Percentiles rank a stretch among this genome's conserved stretches.
Evolutionary conservation across 345 rosid species (phyloP).

Genomic region (Citrus sinensis): DVS_A1.0 CM039163.1:4798001-4798500

Average conservation of each 20-base stretch:
- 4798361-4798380: neutral
- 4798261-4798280: neutral
- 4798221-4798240: neutral
- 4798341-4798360: neutral
- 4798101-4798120: constrained; percentile 76
- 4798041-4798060: constrained; percentile 57
- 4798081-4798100: constrained; percentile 78
- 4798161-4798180: neutral
- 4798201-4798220: neutral
- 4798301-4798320: neutral
- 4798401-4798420: neutral
- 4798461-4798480: constrained; percentile 58
- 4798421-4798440: constrained; percentile 33
- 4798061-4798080: constrained; percentile 65
- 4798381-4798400: neutral
- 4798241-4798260: neutral
- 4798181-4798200: neutral
- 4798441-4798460: constrained; percentile 46
- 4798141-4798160: neutral
- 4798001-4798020: constrained; percentile 57
- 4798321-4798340: neutral
- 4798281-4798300: neutral
- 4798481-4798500: constrained; percentile 20
- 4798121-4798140: neutral
- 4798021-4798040: constrained; percentile 58